Conservation (phyloP, 345 rosid genomes). For the Populus ilicifolia region DNA sequence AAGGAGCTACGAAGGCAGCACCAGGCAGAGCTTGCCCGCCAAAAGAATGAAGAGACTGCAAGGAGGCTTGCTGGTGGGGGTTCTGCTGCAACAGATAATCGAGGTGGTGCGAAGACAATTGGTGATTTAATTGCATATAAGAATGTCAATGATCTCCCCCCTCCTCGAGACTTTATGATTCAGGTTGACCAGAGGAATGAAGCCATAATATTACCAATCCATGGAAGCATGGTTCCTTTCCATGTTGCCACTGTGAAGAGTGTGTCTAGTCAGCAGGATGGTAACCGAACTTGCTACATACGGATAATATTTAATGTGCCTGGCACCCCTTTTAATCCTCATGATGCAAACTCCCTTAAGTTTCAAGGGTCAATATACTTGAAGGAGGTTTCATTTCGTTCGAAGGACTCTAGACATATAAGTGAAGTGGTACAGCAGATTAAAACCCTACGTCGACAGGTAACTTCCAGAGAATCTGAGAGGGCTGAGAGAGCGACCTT, state of each 20-base stretch:
- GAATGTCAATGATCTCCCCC: conserved; percentile 77
- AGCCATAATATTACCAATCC: conserved; percentile 76
- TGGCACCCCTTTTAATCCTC: conserved; percentile 80
- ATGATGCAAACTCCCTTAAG: conserved; percentile 63
- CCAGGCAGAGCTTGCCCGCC: conserved; percentile 96
- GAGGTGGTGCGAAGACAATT: conserved; percentile 50
- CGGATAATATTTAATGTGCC: conserved; percentile 81
- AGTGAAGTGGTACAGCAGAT: conserved; percentile 81
- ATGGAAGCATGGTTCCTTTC: conserved; percentile 88
- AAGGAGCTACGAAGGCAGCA: conserved; percentile 97
- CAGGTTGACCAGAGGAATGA: conserved; percentile 87
- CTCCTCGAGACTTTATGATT: conserved; percentile 67
- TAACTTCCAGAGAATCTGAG: conserved; percentile 80
- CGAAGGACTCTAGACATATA: conserved; percentile 87
- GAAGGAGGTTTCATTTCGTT: conserved; percentile 82
- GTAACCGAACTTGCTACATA: conserved; percentile 72
- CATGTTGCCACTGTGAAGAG: conserved; percentile 87
- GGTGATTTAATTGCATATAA: conserved; percentile 82
- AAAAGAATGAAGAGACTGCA: conserved; percentile 96
- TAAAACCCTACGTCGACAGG: conserved; percentile 75
- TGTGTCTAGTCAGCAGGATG: conserved; percentile 87
- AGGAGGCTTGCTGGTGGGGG: conserved; percentile 88
- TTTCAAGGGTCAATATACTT: conserved; percentile 69
- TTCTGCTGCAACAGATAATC: conserved; percentile 51
- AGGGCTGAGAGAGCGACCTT: conserved; percentile 89